These are phyloP conservation scores for Hypoxylon subgilvum DNA, from an alignment of 495 filamentous ascomycete species.

Conservation along the genomic window DNA sequence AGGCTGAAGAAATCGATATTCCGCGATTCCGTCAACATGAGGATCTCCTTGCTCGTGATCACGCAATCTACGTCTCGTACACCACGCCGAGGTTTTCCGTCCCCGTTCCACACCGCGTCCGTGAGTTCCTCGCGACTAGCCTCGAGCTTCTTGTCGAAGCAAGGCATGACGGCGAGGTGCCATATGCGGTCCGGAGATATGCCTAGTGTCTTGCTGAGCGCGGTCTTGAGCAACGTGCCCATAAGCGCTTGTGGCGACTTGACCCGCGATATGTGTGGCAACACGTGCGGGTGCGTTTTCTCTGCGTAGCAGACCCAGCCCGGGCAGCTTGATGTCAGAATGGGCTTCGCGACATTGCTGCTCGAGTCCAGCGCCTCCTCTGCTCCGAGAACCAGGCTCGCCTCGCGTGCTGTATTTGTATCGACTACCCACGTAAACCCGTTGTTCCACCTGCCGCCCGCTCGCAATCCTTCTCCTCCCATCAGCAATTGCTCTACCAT, in stretches of 20 bases:
- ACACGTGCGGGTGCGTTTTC: constrained; percentile 90
- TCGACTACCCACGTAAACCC: constrained; percentile 88
- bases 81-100: constrained; percentile 54
- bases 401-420: constrained; percentile 79
- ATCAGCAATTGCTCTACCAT: constrained; percentile 84
- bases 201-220: constrained; percentile 70
- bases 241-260: constrained; percentile 94
- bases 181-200: constrained; percentile 83
- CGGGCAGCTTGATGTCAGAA: constrained; percentile 89
- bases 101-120: constrained; percentile 70
- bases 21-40: constrained; percentile 82
- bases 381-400: constrained; percentile 77
- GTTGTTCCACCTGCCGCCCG: constrained; percentile 71
- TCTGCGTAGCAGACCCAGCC: constrained; percentile 99
- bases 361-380: constrained; percentile 66
- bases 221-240: constrained; percentile 86
- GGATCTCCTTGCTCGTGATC: constrained; percentile 89
- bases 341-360: constrained; percentile 61
- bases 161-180: constrained; percentile 95
- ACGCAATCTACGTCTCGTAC: constrained; percentile 95
- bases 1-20: constrained; percentile 73
- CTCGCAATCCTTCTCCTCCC: constrained; percentile 69
- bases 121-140: constrained; percentile 93
- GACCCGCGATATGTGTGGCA: constrained; percentile 87
- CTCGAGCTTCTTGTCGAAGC: constrained; percentile 98